phyloP scores from a whole-genome alignment of 495 filamentous ascomycete species.

The Hypoxylon subgilvum region DNA sequence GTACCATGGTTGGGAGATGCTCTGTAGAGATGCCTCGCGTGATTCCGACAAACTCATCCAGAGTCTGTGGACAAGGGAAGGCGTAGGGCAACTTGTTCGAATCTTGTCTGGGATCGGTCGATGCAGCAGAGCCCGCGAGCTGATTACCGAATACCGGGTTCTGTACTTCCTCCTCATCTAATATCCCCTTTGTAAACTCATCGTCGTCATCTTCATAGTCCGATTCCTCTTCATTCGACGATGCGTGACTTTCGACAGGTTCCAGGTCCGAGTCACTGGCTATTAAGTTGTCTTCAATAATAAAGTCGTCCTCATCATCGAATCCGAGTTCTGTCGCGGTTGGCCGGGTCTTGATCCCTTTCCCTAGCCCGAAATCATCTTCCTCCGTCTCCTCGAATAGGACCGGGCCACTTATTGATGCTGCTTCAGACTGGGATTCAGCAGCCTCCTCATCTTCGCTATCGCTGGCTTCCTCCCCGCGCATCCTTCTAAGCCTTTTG shows the following conservation, averaged over 20 bases:
- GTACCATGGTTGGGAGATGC: slow-evolving; percentile 78
- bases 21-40: slow-evolving; percentile 62
- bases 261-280: slow-evolving; percentile 69
- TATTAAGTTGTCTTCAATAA: slow-evolving; percentile 85
- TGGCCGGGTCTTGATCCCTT: slow-evolving; percentile 56
- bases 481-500: slow-evolving; percentile 74
- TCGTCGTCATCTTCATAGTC: slow-evolving; percentile 61
- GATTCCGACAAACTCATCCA: slow-evolving; percentile 72
- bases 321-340: slow-evolving; percentile 61
- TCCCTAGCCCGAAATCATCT: slow-evolving; percentile 61
- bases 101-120: slow-evolving; percentile 42
- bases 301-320: slow-evolving; percentile 91
- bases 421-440: slow-evolving; percentile 22
- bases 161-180: slow-evolving; percentile 58
- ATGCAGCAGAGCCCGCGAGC: slow-evolving; percentile 18
- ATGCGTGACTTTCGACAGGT: slow-evolving; percentile 60
- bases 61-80: slow-evolving; percentile 80
- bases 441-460: slow-evolving; percentile 49
- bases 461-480: slow-evolving; percentile 63
- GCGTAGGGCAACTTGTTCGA: slow-evolving; percentile 72
- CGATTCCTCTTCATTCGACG: slow-evolving; percentile 62
- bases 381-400: slow-evolving; percentile 53
- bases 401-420: slow-evolving; percentile 23
- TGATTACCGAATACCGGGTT: slow-evolving; percentile 50
- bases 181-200: slow-evolving; percentile 70